Evolutionary conservation across 2,329 filamentous ascomycete species (phyloP), one percentile per base, ranked within the genome.

Genomic region (Microsporum ferrugineum): DNA sequence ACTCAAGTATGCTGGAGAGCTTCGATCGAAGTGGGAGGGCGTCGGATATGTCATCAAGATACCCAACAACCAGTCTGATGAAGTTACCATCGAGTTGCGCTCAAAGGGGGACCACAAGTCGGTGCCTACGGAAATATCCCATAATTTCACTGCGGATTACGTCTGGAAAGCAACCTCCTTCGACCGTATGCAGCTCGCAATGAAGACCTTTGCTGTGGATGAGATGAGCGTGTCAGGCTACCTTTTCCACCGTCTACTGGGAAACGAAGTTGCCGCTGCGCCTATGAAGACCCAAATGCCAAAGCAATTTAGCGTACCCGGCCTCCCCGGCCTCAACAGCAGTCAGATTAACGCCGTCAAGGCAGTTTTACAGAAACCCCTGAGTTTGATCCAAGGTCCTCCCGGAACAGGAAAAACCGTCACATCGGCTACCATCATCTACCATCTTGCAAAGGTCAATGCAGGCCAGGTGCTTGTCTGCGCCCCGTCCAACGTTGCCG

Each of bases 121-220:
- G 33, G 89, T 97, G 0, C 94, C 94, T 0, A 96, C 90, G 0
- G 92, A 99, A 70, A 94, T 92, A 74, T 96, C 92, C 0, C 90
- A 95, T 76, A 96, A 96, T 74, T 99, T 99, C 76, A 96, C 91
- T 14, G 94, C 92, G 66, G 94, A 99, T 73, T 99, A 99, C 71
- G 94, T 99, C 61, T 99, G 94, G 94, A 99, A 99, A 73, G 94
- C 95, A 12, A 99, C 95, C 0, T 97, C 92, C 0, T 99, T 99
- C 72, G 94, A 99, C 71, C 91, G 94, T 65, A 99, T 99, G 94
- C 94, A 99, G 74, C 85, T 91, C 66, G 95, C 94, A 60, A 97
- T 99, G 92, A 97, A 96, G 80, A 97, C 90, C 0, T 99, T 99
- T 72, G 94, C 94, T 4, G 86, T 97, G 51, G 92, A 99, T 68